Evolutionary conservation across 768 basidiomycete species (phyloP).

Genomic region (Leccinum subgranulosum): DNA sequence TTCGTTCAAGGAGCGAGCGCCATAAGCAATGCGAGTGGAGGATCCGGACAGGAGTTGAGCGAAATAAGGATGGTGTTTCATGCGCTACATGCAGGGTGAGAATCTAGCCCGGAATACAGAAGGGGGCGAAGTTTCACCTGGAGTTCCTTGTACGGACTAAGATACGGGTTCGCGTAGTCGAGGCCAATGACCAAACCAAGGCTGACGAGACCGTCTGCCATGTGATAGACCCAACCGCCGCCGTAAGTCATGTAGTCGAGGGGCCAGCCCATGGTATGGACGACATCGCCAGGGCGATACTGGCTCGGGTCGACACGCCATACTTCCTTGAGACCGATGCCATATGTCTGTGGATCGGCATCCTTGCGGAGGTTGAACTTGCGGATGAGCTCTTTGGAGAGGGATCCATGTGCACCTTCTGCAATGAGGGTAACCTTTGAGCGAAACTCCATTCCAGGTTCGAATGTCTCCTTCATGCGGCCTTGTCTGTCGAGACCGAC

Average conservation of each 20-base stretch:
- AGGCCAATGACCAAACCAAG: constrained; percentile 90
- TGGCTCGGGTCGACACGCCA: constrained; percentile 76
- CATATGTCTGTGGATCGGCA: constrained; percentile 89
- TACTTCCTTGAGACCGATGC: constrained; percentile 94
- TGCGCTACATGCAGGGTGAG: constrained; percentile 44
- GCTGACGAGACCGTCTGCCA: constrained; percentile 87
- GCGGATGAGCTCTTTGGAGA: constrained; percentile 75
- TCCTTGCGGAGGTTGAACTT: constrained; percentile 69
- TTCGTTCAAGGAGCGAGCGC: constrained; percentile 86
- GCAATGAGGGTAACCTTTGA: constrained; percentile 90
- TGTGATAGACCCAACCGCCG: constrained; percentile 94
- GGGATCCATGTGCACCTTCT: constrained; percentile 91
- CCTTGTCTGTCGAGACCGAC: constrained; percentile 82
- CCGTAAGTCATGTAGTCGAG: constrained; percentile 74
- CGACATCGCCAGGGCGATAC: constrained; percentile 70
- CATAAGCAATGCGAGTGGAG: constrained; percentile 81
- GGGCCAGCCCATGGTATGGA: constrained; percentile 96
- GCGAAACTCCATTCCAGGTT: constrained; percentile 95
- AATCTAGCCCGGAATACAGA: background rate
- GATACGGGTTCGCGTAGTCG: constrained; percentile 92
- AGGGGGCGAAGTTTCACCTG: constrained; percentile 53
- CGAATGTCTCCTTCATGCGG: constrained; percentile 80
- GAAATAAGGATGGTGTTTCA: constrained; percentile 98
- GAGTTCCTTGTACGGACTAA: constrained; percentile 89
- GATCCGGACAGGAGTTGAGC: constrained; percentile 71